Conservation (phyloP, 306 rosid species). For the Urtica urens region DNA sequence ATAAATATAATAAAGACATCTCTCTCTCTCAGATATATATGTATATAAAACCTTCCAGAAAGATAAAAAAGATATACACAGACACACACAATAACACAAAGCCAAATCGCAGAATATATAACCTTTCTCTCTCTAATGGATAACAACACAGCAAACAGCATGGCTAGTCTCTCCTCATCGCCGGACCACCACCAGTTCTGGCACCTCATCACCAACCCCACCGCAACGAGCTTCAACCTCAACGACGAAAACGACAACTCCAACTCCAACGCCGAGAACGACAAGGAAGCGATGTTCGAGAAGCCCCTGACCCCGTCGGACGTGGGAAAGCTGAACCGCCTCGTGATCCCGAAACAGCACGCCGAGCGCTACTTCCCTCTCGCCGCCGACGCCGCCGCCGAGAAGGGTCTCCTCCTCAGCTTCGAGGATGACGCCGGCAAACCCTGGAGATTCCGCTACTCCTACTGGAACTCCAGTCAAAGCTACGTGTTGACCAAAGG, state of each 20-base stretch:
- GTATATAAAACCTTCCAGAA: no score
- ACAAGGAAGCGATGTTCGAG: slow-evolving; percentile 77
- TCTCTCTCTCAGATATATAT: no score
- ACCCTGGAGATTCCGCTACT: slow-evolving; percentile 91
- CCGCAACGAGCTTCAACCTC: not conserved
- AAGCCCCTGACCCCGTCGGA: slow-evolving; percentile 88
- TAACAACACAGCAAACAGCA: not conserved
- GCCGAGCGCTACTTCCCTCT: slow-evolving; percentile 86
- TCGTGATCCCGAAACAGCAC: slow-evolving; percentile 90
- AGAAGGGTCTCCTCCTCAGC: slow-evolving; percentile 57
- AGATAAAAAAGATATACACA: no score
- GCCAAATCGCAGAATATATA: no score
- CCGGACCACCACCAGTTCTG: slow-evolving; percentile 16
- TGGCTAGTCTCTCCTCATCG: slow-evolving; percentile 15
- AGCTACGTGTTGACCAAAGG: slow-evolving; percentile 93
- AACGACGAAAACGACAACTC: not conserved
- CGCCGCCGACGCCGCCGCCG: slow-evolving; percentile 28
- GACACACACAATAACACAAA: no score
- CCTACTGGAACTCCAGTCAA: slow-evolving; percentile 97
- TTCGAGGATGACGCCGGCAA: slow-evolving; percentile 93
- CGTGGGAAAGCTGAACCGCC: slow-evolving; percentile 93
- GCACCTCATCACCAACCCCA: slow-evolving; percentile 6
- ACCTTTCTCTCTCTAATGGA: slow-evolving; percentile 6
- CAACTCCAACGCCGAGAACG: not conserved
- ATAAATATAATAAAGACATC: not conserved